Evolutionary conservation across 257 asterid species (phyloP).

Genomic region (Henckelia pumila): DNA sequence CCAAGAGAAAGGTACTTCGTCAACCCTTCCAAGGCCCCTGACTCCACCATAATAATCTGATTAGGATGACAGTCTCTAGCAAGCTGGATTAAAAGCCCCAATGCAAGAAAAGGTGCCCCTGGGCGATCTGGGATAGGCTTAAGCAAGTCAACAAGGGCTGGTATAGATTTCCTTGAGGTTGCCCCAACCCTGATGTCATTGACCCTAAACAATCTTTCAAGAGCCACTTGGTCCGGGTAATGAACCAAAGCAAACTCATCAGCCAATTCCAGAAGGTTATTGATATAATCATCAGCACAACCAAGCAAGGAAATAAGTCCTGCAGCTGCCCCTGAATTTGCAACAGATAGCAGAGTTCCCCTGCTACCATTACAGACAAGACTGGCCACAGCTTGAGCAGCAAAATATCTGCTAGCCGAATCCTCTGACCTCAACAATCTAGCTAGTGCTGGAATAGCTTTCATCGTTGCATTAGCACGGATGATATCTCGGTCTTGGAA

Average conservation of each 20-base stretch:
- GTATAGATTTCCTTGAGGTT: slow-evolving; percentile 94
- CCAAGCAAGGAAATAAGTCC: slow-evolving; percentile 95
- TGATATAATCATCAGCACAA: slow-evolving; percentile 79
- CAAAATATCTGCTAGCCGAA: slow-evolving; percentile 82
- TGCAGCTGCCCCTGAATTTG: slow-evolving; percentile 89
- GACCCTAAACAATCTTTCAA: slow-evolving; percentile 91
- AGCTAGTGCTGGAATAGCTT: slow-evolving; percentile 78
- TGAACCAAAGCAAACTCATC: slow-evolving; percentile 75
- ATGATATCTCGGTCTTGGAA: slow-evolving; percentile 89
- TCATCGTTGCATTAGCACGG: slow-evolving; percentile 80
- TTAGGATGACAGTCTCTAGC: slow-evolving; percentile 81
- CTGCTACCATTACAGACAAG: slow-evolving; percentile 98
- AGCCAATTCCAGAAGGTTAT: slow-evolving; percentile 76
- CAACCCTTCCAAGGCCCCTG: slow-evolving; percentile 94
- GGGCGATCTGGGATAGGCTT: slow-evolving; percentile 99
- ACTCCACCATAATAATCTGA: slow-evolving; percentile 90
- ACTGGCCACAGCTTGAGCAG: slow-evolving; percentile 94
- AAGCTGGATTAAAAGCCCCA: slow-evolving; percentile 88
- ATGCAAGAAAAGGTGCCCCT: slow-evolving; percentile 92
- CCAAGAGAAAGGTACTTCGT: slow-evolving; percentile 92
- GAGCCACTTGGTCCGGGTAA: slow-evolving; percentile 93
- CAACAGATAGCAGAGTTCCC: slow-evolving; percentile 97
- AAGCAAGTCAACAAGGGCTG: slow-evolving; percentile 95
- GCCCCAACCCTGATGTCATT: slow-evolving; percentile 97
- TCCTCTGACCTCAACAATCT: slow-evolving; percentile 87